Conservation (phyloP, 2,329 filamentous ascomycete genomes). For the Cytospora piceicola region DNA sequence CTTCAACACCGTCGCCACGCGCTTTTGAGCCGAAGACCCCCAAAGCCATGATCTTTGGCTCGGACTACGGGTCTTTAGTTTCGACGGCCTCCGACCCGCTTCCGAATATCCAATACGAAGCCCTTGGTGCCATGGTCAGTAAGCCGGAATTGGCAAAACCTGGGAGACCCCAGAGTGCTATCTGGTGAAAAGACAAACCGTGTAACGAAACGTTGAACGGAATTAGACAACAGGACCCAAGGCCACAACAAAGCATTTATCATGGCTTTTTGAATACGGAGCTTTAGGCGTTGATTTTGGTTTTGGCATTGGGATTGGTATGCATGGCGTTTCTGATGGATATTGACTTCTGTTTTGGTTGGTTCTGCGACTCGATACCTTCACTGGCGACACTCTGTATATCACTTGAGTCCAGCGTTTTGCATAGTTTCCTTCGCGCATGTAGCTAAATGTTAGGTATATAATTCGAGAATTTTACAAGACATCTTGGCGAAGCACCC, state of each 20-base stretch:
- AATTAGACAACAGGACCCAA: background rate
- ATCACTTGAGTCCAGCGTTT: background rate
- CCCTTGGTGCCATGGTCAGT: too few species aligned
- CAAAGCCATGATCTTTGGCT: slow-evolving; percentile 35
- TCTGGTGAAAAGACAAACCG: too few species aligned
- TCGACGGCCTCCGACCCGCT: slow-evolving; percentile 4
- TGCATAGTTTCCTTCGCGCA: background rate
- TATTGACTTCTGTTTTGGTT: background rate
- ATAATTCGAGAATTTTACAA: background rate
- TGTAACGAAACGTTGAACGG: too few species aligned
- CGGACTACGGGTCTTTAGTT: slow-evolving; percentile 5
- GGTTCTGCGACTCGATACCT: background rate
- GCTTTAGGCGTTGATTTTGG: background rate
- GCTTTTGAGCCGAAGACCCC: slow-evolving; percentile 39
- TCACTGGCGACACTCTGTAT: background rate
- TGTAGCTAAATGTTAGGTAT: background rate
- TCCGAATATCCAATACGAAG: background rate
- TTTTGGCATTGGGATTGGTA: background rate
- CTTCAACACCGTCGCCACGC: slow-evolving; percentile 31
- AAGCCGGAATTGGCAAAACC: background rate
- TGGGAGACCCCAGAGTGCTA: slow-evolving; percentile 3
- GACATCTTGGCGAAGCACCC: background rate
- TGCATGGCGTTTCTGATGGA: background rate
- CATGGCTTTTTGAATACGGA: too few species aligned
- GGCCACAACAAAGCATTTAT: background rate